Evolutionary conservation across 805 yeast genomes (phyloP), one percentile per base, ranked within the genome.

Genomic region (Yamadazyma kitorensis): DNA sequence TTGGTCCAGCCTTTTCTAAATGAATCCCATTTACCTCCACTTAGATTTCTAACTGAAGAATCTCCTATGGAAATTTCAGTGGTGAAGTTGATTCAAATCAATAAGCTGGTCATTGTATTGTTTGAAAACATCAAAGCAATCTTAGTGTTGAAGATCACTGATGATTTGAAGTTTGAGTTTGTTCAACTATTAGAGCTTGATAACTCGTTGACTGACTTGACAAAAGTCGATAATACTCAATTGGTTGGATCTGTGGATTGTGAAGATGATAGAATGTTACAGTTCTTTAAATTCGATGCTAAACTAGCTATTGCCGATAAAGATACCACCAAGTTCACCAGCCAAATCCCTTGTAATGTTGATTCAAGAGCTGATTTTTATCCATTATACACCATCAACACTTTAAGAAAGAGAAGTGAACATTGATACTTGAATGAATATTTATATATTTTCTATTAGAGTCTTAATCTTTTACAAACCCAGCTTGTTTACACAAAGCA

Each of bases 401-500:
- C 71, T 13, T 66, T 79, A 49, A 70, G 82, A 47, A 79, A 79
- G 55, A 73, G 80, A 51, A 80, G 82, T 30, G 84, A 78, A 50
- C 81, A 78, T 53, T 78, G 55, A 54, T 21, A 24, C 12, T 26
- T 17, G 6, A 7, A 26, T 59, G 59, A 10, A 52, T 47, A 18
- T 43, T 40, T 13, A 60, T 54, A 33, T 55, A 51, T 16, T 40
- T 43, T 21, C 56, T 23, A 32, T 57, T 55, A 3, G 61, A 44
- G 23, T 10, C 6, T 17, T 12, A 13, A 26, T 25, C 54, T 27
- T 61, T 52, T 24, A 66, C 60, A 40, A 76, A 74, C 2, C 95
- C 96, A 27, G 93, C 95, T 53, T 85, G 85, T 42, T 81, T 73
- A 47, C 95, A 86, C 39, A 93, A 67, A 0, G 88, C 70, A 53